phyloP scores from a whole-genome alignment of 176 grass and related monocot species.

The Paspalum vaginatum region DNA sequence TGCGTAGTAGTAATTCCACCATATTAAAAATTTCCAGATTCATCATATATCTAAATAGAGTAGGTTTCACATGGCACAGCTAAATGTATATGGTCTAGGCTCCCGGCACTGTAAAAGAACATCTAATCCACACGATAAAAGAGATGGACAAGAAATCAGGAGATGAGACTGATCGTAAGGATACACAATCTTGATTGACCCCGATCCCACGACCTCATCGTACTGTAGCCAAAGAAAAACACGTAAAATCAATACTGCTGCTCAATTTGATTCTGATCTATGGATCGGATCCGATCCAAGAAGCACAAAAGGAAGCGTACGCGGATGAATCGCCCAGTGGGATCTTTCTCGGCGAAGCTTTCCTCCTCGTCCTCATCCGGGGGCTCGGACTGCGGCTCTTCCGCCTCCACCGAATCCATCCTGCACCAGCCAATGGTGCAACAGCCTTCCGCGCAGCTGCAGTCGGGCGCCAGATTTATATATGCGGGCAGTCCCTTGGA shows the following conservation, averaged over 20 bases:
- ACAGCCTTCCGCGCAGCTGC: not conserved
- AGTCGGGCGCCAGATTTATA: not conserved
- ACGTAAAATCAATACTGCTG: no score
- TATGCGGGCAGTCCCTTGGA: no score
- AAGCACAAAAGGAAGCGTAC: slow-evolving; percentile 18
- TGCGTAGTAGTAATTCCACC: no score
- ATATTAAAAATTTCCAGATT: no score
- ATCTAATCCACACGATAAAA: not conserved
- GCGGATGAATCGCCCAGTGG: slow-evolving; percentile 56
- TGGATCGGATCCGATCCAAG: no score
- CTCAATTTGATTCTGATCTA: no score
- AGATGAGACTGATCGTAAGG: slow-evolving; percentile 36
- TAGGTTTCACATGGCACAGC: not conserved
- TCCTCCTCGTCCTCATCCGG: slow-evolving; percentile 49
- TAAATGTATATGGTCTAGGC: not conserved
- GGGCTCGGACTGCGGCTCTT: slow-evolving; percentile 42
- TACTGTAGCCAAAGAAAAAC: no score
- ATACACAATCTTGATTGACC: slow-evolving; percentile 58
- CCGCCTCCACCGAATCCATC: slow-evolving; percentile 47
- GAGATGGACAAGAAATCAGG: not conserved
- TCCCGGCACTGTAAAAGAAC: not conserved
- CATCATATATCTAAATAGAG: not conserved
- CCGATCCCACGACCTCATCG: slow-evolving; percentile 53
- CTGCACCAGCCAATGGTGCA: not conserved
- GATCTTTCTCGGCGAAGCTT: slow-evolving; percentile 47